These are phyloP conservation scores for Gymnopilus dilepis DNA, from an alignment of 768 basidiomycete genomes.

Conservation along the genomic window DNA sequence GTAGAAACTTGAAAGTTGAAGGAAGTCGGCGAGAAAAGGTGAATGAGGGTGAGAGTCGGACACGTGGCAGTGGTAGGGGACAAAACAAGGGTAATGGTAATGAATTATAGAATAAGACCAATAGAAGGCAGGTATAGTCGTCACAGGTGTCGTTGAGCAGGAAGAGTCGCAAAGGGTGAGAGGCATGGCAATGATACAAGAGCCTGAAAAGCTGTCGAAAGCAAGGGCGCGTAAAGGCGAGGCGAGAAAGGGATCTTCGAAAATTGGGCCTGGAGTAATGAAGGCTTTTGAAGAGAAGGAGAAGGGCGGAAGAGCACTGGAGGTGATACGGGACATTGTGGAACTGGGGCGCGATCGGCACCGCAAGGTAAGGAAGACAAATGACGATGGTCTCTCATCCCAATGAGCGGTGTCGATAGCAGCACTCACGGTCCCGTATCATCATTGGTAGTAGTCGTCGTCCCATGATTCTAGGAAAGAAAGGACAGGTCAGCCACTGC, in stretches of 20 bases:
- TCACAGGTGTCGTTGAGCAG: neutral
- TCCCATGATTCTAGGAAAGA: constrained; percentile 37
- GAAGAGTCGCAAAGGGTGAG: neutral
- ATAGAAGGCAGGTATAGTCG: neutral
- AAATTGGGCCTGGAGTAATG: too few relatives aligned
- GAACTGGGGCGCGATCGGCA: neutral
- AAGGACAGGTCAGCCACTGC: constrained; percentile 7
- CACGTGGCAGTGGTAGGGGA: neutral
- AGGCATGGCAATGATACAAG: neutral
- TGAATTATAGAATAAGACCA: neutral
- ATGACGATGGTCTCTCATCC: neutral
- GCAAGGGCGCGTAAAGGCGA: neutral
- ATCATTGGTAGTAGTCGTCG: constrained; percentile 36
- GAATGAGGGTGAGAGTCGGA: neutral
- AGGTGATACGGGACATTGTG: neutral
- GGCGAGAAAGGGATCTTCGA: neutral
- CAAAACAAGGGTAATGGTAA: neutral
- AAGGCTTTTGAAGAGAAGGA: neutral
- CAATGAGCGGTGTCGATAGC: neutral
- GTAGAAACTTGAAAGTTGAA: neutral
- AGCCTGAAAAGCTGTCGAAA: neutral
- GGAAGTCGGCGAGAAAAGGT: neutral
- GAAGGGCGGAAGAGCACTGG: neutral
- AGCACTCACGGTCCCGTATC: neutral
- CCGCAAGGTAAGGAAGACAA: neutral